These are phyloP conservation scores for Calonectria honghensis DNA, from an alignment of 2,329 filamentous ascomycete genomes.

Conservation along the genomic window DNA sequence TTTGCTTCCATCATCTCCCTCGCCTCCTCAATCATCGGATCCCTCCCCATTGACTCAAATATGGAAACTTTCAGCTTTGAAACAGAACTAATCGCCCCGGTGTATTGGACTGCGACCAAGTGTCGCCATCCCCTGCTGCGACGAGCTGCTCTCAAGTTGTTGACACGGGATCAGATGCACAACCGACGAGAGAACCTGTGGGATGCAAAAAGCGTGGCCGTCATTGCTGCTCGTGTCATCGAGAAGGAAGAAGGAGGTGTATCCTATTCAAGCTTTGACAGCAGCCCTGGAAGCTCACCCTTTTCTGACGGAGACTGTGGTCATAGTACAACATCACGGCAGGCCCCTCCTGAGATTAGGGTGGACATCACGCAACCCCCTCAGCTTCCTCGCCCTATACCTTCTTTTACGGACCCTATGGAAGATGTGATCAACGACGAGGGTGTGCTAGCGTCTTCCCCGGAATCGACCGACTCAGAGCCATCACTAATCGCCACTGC, in stretches of 20 bases:
- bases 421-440: conserved; percentile 27
- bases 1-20: conserved; percentile 63
- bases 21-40: conserved; percentile 55
- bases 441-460: conserved; percentile 29
- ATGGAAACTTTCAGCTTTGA: conserved; percentile 63
- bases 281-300: background rate
- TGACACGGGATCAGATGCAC: conserved; percentile 57
- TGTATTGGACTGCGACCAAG: conserved; percentile 64
- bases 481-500: conserved; percentile 43
- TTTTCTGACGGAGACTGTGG: background rate
- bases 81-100: conserved; percentile 63
- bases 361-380: conserved; percentile 42
- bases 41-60: conserved; percentile 37
- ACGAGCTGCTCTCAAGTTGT: conserved; percentile 61
- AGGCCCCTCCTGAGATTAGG: conserved; percentile 31
- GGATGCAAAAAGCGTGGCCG: conserved; percentile 58
- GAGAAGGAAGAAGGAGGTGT: conserved; percentile 58
- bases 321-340: background rate
- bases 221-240: conserved; percentile 60
- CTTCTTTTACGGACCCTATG: conserved; percentile 47
- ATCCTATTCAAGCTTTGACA: background rate
- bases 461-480: conserved; percentile 28
- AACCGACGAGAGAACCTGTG: conserved; percentile 64
- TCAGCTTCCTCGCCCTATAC: conserved; percentile 12
- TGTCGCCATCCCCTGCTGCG: conserved; percentile 65